These are phyloP conservation scores for Calonectria henricotiae DNA, from an alignment of 2,329 filamentous ascomycete species.

Conservation along the genomic window DNA sequence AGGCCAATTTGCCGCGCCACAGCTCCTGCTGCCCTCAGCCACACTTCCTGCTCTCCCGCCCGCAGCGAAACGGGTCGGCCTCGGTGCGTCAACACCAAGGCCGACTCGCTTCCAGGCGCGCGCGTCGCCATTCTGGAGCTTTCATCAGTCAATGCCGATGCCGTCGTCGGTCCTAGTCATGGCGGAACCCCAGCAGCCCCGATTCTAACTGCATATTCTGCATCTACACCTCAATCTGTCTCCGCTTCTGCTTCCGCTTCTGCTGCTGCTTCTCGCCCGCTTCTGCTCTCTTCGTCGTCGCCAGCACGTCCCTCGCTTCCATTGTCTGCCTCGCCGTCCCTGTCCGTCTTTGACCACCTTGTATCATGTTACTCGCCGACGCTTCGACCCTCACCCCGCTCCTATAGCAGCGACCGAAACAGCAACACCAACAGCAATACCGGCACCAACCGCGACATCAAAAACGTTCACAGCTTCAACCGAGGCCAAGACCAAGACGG, in stretches of 20 bases:
- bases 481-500: background rate
- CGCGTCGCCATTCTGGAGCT: slow-evolving; percentile 26
- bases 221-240: no score
- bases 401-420: background rate
- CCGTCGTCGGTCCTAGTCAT: slow-evolving; percentile 21
- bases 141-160: slow-evolving; percentile 17
- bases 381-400: slow-evolving; percentile 23
- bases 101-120: slow-evolving; percentile 7
- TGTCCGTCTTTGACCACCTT: slow-evolving; percentile 21
- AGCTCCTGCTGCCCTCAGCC: slow-evolving; percentile 28
- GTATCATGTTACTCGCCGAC: slow-evolving; percentile 26
- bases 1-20: slow-evolving; percentile 24
- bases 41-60: slow-evolving; percentile 22
- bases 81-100: slow-evolving; percentile 36
- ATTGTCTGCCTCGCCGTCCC: slow-evolving; percentile 12
- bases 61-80: slow-evolving; percentile 25
- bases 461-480: background rate
- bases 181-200: slow-evolving; percentile 16
- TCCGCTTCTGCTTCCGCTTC: no score
- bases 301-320: background rate
- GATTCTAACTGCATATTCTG: background rate
- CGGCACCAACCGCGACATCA: background rate
- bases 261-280: no score
- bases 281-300: no score
- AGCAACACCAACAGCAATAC: background rate